Conservation (phyloP, 139 green algal species). For the Coccomyxa sp. region DNA sequence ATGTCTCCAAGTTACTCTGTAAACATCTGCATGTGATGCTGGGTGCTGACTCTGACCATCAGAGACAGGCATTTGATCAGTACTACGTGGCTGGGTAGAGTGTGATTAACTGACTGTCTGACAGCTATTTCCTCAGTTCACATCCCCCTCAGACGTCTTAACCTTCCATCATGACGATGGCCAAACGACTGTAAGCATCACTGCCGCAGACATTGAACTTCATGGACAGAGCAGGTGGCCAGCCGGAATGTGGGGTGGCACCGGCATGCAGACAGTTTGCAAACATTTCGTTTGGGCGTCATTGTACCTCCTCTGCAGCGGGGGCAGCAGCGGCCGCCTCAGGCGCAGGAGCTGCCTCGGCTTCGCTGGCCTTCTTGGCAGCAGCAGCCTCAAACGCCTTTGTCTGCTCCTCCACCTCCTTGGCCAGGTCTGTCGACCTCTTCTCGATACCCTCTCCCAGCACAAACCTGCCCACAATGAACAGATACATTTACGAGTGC, state of each 20-base stretch:
- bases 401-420: slow-evolving; percentile 84
- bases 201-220: too few species aligned
- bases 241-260: too few species aligned
- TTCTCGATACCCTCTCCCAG: slow-evolving; percentile 90
- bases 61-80: too few species aligned
- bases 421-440: slow-evolving; percentile 75
- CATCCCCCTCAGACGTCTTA: too few species aligned
- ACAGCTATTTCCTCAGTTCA: too few species aligned
- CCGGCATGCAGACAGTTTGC: not conserved
- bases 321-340: too few species aligned
- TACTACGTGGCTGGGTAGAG: too few species aligned
- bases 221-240: too few species aligned
- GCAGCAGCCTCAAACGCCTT: slow-evolving; percentile 55
- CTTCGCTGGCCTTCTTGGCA: slow-evolving; percentile 39
- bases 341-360: slow-evolving; percentile 19
- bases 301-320: slow-evolving; percentile 12
- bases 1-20: not conserved
- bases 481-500: not conserved
- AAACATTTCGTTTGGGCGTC: not conserved
- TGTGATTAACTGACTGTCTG: too few species aligned
- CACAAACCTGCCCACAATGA: slow-evolving; percentile 37
- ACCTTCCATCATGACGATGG: too few species aligned
- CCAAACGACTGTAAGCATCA: too few species aligned
- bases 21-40: too few species aligned
- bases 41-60: not conserved